These are phyloP conservation scores for Cucumis hystrix DNA, from an alignment of 306 rosid genomes.

Conservation along the genomic window DNA sequence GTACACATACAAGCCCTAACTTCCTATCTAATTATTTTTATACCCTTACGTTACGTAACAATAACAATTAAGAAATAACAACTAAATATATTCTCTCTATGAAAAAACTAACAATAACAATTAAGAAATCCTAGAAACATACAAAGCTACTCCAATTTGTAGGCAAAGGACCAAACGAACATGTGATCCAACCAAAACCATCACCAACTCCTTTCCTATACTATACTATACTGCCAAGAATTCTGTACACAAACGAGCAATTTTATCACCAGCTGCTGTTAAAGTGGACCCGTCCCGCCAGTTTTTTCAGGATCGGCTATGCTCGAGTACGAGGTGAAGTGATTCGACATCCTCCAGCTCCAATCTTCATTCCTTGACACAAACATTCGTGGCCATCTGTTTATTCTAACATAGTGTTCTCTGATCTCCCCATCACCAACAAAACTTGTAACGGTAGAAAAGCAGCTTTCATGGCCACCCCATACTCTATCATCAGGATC, in stretches of 20 bases:
- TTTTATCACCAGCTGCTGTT: background rate
- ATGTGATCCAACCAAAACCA: background rate
- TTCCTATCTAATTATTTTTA: too few species aligned
- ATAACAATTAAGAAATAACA: too few species aligned
- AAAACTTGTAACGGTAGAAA: conserved; percentile 18
- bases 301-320: conserved; percentile 26
- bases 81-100: too few species aligned
- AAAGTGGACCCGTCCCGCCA: conserved; percentile 33
- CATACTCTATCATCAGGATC: conserved; percentile 28
- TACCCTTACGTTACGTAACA: too few species aligned
- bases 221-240: background rate
- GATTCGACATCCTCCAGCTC: conserved; percentile 43
- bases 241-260: background rate
- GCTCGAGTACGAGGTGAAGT: conserved; percentile 29
- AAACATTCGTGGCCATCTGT: conserved; percentile 30
- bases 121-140: background rate
- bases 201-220: background rate
- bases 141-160: background rate
- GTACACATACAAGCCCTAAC: too few species aligned
- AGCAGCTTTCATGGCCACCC: conserved; percentile 34
- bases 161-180: background rate
- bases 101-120: background rate
- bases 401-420: conserved; percentile 44
- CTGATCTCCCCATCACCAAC: conserved; percentile 22
- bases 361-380: conserved; percentile 31